Conservation (phyloP, 2,329 filamentous ascomycete genomes). For the Penicillium sp. region DNA sequence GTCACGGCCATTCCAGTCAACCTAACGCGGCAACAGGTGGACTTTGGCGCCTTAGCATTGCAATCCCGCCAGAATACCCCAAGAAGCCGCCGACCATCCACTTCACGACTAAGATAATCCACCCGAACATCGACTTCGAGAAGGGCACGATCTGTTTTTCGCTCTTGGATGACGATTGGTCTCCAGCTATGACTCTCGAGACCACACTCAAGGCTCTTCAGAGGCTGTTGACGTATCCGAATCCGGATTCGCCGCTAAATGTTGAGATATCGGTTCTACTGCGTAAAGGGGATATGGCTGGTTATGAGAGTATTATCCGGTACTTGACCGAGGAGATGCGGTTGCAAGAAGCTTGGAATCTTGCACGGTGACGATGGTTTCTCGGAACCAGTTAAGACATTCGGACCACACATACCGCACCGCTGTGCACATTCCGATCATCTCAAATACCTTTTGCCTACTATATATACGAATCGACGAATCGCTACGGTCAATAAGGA, state of each 20-base stretch:
- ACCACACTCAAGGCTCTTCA: constrained; percentile 49
- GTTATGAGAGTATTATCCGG: constrained; percentile 48
- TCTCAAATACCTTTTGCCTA: not conserved
- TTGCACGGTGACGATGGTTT: constrained; percentile 10
- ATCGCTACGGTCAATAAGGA: not conserved
- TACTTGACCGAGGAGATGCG: constrained; percentile 50
- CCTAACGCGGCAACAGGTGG: constrained; percentile 54
- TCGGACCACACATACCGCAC: not conserved
- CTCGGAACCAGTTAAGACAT: not conserved
- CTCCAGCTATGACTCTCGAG: constrained; percentile 66
- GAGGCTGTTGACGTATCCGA: constrained; percentile 47
- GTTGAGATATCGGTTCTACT: constrained; percentile 50
- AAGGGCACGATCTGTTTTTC: constrained; percentile 95
- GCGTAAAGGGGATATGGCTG: constrained; percentile 46
- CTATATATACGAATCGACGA: not conserved
- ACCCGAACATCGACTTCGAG: constrained; percentile 72
- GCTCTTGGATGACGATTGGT: constrained; percentile 74
- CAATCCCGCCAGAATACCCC: constrained; percentile 76
- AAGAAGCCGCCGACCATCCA: constrained; percentile 71
- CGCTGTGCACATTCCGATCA: constrained; percentile 6
- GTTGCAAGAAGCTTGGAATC: constrained; percentile 38
- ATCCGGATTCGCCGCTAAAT: constrained; percentile 50
- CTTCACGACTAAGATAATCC: constrained; percentile 82
- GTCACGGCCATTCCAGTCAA: not conserved
- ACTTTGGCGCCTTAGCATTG: constrained; percentile 78